These are phyloP conservation scores for Phytophthora multivora DNA, from an alignment of 352 stramenopile species.

Conservation along the genomic window DNA sequence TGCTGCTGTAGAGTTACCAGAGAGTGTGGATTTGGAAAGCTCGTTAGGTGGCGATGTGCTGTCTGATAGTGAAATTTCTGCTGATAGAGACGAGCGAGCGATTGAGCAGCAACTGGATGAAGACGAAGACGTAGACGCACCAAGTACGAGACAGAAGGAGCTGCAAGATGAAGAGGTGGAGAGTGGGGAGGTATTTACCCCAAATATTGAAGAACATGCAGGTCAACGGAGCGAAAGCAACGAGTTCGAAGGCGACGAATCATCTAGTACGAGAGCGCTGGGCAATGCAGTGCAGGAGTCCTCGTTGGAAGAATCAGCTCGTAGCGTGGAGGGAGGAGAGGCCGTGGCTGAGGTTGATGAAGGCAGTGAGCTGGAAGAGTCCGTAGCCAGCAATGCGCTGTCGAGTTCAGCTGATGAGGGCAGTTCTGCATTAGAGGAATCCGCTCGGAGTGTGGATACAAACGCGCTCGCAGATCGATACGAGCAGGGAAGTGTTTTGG, in stretches of 20 bases:
- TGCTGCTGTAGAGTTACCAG: neutral
- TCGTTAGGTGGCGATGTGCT: constrained; percentile 8
- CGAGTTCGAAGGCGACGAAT: no score
- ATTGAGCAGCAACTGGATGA: neutral
- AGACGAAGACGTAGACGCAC: neutral
- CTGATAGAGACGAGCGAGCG: neutral
- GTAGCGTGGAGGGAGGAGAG: neutral
- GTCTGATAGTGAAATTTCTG: constrained; percentile 6
- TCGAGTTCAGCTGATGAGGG: neutral
- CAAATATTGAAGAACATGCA: no score
- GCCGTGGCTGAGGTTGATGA: neutral
- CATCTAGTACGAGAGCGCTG: no score
- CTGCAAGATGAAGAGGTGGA: no score
- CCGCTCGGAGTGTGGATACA: neutral
- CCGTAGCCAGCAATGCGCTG: neutral
- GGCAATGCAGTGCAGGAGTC: neutral
- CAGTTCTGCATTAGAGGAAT: neutral
- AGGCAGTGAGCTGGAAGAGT: constrained; percentile 6
- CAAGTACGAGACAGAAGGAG: neutral
- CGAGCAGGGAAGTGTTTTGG: neutral
- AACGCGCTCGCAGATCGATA: neutral
- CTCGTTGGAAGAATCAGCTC: neutral
- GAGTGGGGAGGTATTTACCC: no score
- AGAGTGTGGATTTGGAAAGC: neutral
- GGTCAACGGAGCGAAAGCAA: no score